Evolutionary conservation across 1,139 yeast species (phyloP).

Genomic region (Tardiomyces blankii): DNA sequence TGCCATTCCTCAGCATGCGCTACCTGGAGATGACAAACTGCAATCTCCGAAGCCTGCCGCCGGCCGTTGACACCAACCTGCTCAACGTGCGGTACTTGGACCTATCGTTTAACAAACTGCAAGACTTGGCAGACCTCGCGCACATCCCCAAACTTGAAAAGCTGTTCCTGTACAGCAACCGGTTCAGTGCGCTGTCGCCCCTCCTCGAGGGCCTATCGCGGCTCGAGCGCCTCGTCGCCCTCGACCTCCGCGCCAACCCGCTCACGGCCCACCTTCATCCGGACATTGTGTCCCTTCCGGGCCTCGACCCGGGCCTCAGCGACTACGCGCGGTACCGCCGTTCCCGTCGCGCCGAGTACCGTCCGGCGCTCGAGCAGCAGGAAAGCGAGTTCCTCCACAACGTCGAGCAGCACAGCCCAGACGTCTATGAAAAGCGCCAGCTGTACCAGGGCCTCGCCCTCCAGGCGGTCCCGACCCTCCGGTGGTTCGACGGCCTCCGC

Average conservation of each 20-base stretch:
- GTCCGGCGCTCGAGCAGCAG: constrained; percentile 9
- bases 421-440: constrained; percentile 3
- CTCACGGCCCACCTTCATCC: constrained; percentile 20
- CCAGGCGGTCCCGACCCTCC: constrained; percentile 7
- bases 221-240: constrained; percentile 5
- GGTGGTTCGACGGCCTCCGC: constrained; percentile 14
- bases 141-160: constrained; percentile 20
- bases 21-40: constrained; percentile 22
- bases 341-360: background rate
- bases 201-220: constrained; percentile 15
- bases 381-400: constrained; percentile 10
- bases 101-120: constrained; percentile 21
- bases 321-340: background rate
- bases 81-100: constrained; percentile 25
- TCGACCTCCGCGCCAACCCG: constrained; percentile 26
- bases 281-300: constrained; percentile 8
- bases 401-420: background rate
- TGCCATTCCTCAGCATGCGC: constrained; percentile 24
- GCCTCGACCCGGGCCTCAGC: background rate
- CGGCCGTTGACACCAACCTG: constrained; percentile 14
- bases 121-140: constrained; percentile 16
- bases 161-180: constrained; percentile 20
- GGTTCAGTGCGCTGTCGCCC: constrained; percentile 13
- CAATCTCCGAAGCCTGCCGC: constrained; percentile 18
- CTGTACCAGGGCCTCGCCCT: constrained; percentile 11